Conservation (phyloP, 1,139 yeast species). For the Taphrina betulina region DNA sequence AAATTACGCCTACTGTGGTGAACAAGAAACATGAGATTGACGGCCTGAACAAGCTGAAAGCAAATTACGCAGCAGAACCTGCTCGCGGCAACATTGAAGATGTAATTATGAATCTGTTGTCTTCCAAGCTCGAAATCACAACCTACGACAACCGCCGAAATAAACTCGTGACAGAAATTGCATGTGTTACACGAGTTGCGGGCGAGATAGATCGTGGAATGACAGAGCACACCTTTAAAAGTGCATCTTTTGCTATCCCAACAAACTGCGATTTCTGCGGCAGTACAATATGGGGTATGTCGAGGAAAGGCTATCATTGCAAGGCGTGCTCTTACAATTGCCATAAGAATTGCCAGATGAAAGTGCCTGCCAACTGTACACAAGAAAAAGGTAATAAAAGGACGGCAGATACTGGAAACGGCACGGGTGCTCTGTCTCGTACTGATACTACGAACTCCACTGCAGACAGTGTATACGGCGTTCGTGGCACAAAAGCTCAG, state of each 20-base stretch:
- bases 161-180: conserved; percentile 79
- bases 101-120: conserved; percentile 56
- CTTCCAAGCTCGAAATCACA: conserved; percentile 61
- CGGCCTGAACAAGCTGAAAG: conserved; percentile 48
- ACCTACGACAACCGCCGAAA: conserved; percentile 72
- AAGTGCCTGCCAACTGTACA: conserved; percentile 39
- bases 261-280: conserved; percentile 40
- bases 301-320: conserved; percentile 40
- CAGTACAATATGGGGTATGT: conserved; percentile 40
- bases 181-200: conserved; percentile 82
- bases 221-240: conserved; percentile 39
- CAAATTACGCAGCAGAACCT: conserved; percentile 43
- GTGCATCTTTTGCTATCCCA: conserved; percentile 41
- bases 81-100: conserved; percentile 48
- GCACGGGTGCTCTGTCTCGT: conserved; percentile 21
- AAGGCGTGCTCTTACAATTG: conserved; percentile 40
- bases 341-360: conserved; percentile 41
- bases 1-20: conserved; percentile 50
- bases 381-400: conserved; percentile 36
- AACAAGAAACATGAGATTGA: conserved; percentile 55
- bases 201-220: conserved; percentile 52
- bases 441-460: conserved; percentile 17
- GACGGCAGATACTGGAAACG: conserved; percentile 25
- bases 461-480: conserved; percentile 20
- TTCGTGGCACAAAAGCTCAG: conserved; percentile 2